Conservation (phyloP, 2,329 filamentous ascomycete genomes). For the Colletotrichum acutatum region DNA sequence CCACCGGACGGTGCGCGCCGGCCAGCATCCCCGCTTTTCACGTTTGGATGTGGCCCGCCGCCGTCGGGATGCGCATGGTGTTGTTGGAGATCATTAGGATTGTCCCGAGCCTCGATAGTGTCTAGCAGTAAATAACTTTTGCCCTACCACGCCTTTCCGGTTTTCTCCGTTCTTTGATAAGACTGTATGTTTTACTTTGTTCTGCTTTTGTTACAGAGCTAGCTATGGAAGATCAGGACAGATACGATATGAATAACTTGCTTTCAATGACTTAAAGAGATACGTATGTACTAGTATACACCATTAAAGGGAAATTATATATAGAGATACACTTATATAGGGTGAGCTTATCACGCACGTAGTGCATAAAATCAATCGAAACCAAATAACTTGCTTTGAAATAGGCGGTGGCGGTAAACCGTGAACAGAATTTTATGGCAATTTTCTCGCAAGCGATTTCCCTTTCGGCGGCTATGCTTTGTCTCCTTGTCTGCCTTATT, state of each 20-base stretch:
- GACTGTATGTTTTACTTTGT: neutral
- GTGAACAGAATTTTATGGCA: neutral
- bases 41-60: constrained; percentile 1
- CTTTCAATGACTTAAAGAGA: no score
- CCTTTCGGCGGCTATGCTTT: neutral
- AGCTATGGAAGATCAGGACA: neutral
- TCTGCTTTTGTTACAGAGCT: neutral
- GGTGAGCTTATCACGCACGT: no score
- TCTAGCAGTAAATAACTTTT: no score
- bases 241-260: neutral
- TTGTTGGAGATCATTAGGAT: no score
- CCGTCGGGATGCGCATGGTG: no score
- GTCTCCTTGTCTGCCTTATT: neutral
- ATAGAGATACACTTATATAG: no score
- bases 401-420: neutral
- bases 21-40: neutral
- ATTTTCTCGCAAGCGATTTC: neutral
- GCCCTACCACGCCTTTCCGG: no score
- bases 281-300: no score
- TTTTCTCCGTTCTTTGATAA: no score
- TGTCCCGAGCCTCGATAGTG: no score
- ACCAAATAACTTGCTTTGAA: neutral
- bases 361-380: no score
- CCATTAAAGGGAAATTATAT: no score
- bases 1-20: neutral